Evolutionary conservation across 495 filamentous ascomycete genomes (phyloP), one percentile per base, ranked within the genome.

Genomic region (Penicillium fimorum): DNA sequence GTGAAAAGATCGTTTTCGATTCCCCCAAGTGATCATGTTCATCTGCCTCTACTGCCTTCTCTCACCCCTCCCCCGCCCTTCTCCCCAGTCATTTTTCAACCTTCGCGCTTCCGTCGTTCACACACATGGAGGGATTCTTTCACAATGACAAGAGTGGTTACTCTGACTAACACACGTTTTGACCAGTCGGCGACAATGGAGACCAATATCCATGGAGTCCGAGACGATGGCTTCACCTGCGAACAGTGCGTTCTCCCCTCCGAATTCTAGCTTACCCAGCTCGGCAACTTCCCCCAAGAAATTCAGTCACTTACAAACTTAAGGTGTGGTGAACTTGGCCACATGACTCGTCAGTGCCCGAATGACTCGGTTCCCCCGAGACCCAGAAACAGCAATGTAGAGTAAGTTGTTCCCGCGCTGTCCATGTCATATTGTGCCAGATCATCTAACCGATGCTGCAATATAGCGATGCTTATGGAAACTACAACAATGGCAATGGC

Each of bases 271-370:
- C 4, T 12, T 18, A 2, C 25, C 5, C 7, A 5, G 25, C 20
- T 11, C 5, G 7, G 35, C 15, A 25, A 27, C 7, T 25, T 17
- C 4, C 5, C 18, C 9, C 10, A 5, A 3, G 7, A 18, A 48
- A 33, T 2, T 33, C 4, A 46, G 35, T 55, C 8, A 50, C 56
- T 65, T 13, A 65, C 22, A 13, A 18, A 20, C 29, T 46, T 43
- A 47, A 87, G 84, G 61, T 87, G 84, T 58, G 69, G 76, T 45
- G 56, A 71, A 11, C 53, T 68, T 15, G 81, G 75, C 22, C 85
- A 88, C 57, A 80, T 84, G 57, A 78, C 82, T 38, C 80, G 82
- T 32, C 76, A 85, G 24, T 87, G 84, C 59, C 76, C 79, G 1
- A 71, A 81, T 32, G 76, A 15, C 20, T 25, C 42, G 0, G 24